phyloP scores from a whole-genome alignment of 805 yeast species.

The Ogataea pini region DNA sequence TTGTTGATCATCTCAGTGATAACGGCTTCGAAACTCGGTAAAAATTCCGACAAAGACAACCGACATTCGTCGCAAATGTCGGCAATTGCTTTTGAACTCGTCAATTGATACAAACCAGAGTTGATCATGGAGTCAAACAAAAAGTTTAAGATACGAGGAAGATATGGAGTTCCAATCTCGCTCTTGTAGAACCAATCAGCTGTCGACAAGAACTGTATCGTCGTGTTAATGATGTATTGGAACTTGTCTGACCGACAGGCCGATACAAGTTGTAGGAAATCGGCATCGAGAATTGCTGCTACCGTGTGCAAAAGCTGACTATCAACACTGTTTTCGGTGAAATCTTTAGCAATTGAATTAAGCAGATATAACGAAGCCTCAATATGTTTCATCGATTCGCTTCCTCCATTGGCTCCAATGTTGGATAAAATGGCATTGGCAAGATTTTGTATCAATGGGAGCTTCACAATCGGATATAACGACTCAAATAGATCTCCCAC shows the following conservation, averaged over 20 bases:
- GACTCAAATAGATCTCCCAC: constrained; percentile 77
- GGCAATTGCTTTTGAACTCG: constrained; percentile 58
- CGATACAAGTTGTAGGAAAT: constrained; percentile 29
- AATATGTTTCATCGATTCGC: constrained; percentile 39
- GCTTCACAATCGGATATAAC: constrained; percentile 64
- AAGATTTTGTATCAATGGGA: constrained; percentile 48
- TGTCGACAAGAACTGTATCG: constrained; percentile 58
- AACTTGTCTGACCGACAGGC: constrained; percentile 13
- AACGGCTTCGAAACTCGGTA: constrained; percentile 51
- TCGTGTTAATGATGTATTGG: constrained; percentile 44
- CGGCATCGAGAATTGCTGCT: constrained; percentile 31
- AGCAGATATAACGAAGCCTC: constrained; percentile 66
- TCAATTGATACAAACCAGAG: constrained; percentile 31
- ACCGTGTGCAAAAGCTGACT: constrained; percentile 25
- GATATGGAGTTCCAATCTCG: constrained; percentile 42
- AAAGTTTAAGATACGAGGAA: constrained; percentile 56
- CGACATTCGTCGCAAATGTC: constrained; percentile 59
- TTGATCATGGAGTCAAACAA: constrained; percentile 37
- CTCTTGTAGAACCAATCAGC: constrained; percentile 60
- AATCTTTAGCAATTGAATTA: constrained; percentile 55
- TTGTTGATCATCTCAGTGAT: constrained; percentile 49
- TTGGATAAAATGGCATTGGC: constrained; percentile 36
- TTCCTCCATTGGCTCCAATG: constrained; percentile 18
- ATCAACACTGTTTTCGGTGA: constrained; percentile 38
- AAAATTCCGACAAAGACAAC: constrained; percentile 38